phyloP scores from a whole-genome alignment of 1,284 basidiomycete species.

The Termitomyces sp. region DNA sequence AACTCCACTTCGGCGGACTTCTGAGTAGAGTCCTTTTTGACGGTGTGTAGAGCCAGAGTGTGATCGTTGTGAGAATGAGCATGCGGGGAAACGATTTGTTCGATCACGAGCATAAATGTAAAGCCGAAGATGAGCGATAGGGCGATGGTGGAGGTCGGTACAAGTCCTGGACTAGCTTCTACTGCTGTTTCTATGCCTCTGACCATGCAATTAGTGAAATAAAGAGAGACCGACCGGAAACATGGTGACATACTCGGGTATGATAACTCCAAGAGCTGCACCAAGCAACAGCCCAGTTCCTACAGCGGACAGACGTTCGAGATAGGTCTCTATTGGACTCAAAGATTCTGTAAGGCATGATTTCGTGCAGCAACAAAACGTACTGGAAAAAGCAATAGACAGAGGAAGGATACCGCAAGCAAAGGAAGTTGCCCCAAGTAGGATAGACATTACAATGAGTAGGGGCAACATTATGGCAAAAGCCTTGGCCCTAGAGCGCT shows the following conservation, averaged over 20 bases:
- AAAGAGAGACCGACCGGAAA: constrained; percentile 7
- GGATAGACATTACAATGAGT: constrained; percentile 51
- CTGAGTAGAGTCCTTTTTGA: constrained; percentile 17
- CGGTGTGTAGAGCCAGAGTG: constrained; percentile 21
- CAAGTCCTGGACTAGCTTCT: constrained; percentile 31
- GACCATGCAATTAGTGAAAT: constrained; percentile 1
- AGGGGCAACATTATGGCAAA: constrained; percentile 31
- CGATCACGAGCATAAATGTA: constrained; percentile 77
- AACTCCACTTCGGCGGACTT: constrained; percentile 40
- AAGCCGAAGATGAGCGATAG: constrained; percentile 78
- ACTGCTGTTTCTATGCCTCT: constrained; percentile 62
- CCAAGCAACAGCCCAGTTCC: constrained; percentile 86
- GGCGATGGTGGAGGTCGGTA: constrained; percentile 58
- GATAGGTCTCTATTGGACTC: constrained; percentile 37
- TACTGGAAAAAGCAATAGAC: constrained; percentile 71
- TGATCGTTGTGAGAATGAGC: constrained; percentile 23
- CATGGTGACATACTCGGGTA: constrained; percentile 74
- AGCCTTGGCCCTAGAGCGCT: background rate
- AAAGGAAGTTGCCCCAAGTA: constrained; percentile 74
- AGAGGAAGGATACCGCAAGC: constrained; percentile 72
- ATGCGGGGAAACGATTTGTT: constrained; percentile 53
- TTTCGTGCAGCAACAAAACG: constrained; percentile 24
- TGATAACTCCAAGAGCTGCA: constrained; percentile 84
- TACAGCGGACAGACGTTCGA: constrained; percentile 62
- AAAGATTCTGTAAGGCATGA: background rate